Evolutionary conservation across 2,329 filamentous ascomycete species (phyloP).

Genomic region (Paramyrothecium roridum): DNA sequence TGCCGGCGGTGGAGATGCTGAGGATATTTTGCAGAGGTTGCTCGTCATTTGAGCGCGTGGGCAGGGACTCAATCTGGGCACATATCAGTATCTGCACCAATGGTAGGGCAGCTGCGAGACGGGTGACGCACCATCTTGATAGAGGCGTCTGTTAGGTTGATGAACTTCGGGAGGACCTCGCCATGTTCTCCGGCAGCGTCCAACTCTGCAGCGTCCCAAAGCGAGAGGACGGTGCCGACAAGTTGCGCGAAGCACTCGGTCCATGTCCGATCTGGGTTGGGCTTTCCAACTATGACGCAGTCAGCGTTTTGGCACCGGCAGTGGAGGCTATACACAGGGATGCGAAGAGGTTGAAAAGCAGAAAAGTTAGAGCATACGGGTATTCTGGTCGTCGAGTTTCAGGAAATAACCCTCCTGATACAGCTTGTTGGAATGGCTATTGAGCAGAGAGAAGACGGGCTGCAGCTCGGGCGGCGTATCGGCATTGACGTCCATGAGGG

Average conservation of each 20-base stretch:
- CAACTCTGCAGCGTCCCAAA: constrained; percentile 93
- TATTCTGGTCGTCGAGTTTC: constrained; percentile 93
- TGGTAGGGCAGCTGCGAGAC: neutral
- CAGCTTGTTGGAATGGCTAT: constrained; percentile 92
- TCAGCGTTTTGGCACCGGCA: constrained; percentile 15
- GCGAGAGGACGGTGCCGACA: constrained; percentile 87
- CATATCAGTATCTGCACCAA: neutral
- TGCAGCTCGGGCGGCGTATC: constrained; percentile 91
- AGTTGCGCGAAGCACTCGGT: constrained; percentile 96
- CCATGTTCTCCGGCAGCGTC: constrained; percentile 82
- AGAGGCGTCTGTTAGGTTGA: constrained; percentile 95
- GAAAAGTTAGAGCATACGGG: constrained; percentile 55
- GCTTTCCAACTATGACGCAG: constrained; percentile 67
- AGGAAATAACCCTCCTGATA: constrained; percentile 98
- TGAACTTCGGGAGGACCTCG: constrained; percentile 86
- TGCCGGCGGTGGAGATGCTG: constrained; percentile 90
- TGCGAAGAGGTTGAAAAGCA: constrained; percentile 1
- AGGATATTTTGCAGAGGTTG: constrained; percentile 90
- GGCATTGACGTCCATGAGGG: constrained; percentile 77
- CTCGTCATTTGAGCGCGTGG: constrained; percentile 72
- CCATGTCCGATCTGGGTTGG: constrained; percentile 85
- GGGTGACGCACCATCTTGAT: constrained; percentile 80
- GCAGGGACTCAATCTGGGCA: constrained; percentile 77
- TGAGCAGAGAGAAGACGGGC: constrained; percentile 90
- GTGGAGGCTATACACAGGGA: constrained; percentile 2